Conservation (phyloP, 345 rosid genomes). For the Cardamine occulta region DNA sequence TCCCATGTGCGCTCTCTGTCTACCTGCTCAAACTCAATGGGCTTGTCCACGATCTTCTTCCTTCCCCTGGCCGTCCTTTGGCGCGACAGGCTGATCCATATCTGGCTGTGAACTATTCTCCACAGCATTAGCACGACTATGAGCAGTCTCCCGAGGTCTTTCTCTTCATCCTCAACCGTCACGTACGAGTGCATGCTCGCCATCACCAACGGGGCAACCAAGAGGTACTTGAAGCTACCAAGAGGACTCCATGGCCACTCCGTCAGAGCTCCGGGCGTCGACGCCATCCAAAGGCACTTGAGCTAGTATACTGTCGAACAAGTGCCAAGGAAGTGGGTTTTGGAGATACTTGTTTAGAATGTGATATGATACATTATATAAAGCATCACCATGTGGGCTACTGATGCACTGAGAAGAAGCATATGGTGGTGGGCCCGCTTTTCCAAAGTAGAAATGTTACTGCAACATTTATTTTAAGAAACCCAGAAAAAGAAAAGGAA, state of each 20-base stretch:
- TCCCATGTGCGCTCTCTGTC: slow-evolving; percentile 69
- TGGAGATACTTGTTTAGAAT: slow-evolving; percentile 1
- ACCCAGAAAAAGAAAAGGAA: not conserved
- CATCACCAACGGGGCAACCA: slow-evolving; percentile 55
- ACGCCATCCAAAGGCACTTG: slow-evolving; percentile 51
- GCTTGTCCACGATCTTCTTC: slow-evolving; percentile 62
- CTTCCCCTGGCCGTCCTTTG: slow-evolving; percentile 63
- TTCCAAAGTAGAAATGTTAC: not conserved
- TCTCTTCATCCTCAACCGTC: slow-evolving; percentile 41
- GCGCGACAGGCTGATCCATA: slow-evolving; percentile 72
- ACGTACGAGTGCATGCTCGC: slow-evolving; percentile 44
- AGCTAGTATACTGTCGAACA: not conserved
- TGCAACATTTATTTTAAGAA: slow-evolving; percentile 8
- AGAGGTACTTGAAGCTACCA: slow-evolving; percentile 64
- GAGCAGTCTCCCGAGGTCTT: slow-evolving; percentile 45
- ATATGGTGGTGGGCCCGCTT: slow-evolving; percentile 7
- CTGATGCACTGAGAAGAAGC: not conserved
- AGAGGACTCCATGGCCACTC: slow-evolving; percentile 75
- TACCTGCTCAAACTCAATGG: slow-evolving; percentile 79
- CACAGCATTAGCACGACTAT: slow-evolving; percentile 51
- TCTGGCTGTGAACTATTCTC: slow-evolving; percentile 70
- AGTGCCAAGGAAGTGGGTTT: not conserved
- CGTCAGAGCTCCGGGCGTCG: slow-evolving; percentile 64
- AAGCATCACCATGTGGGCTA: slow-evolving; percentile 11
- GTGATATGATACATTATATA: slow-evolving; percentile 10